These are phyloP conservation scores for Immersiporthe knoxdaviesiana DNA, from an alignment of 2,329 filamentous ascomycete genomes.

Conservation along the genomic window DNA sequence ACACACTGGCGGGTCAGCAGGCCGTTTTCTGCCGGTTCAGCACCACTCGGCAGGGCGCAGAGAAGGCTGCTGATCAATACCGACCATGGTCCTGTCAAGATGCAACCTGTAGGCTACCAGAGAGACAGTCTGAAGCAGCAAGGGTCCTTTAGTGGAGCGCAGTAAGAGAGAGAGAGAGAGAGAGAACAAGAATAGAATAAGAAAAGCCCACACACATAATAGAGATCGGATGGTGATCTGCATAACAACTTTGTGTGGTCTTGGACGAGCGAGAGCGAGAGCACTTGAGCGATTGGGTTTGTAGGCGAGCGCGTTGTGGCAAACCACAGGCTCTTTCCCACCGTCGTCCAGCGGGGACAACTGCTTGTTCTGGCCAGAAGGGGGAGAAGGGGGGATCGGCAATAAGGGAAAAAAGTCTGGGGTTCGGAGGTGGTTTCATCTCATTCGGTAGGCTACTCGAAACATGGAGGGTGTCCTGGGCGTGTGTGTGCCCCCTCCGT, in stretches of 20 bases:
- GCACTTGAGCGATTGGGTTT: not conserved
- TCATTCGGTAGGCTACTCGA: slow-evolving; percentile 6
- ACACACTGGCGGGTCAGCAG: slow-evolving; percentile 3
- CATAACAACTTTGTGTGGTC: not conserved
- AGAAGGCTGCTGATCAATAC: not conserved
- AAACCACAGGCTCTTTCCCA: not conserved
- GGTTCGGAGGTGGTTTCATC: slow-evolving; percentile 4
- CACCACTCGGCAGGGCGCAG: not conserved
- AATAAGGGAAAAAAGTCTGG: not conserved
- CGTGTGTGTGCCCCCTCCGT: not conserved
- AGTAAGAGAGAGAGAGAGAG: no score
- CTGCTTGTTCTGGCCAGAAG: slow-evolving; percentile 1
- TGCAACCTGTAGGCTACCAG: not conserved
- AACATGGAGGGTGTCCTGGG: not conserved
- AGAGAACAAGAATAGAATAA: not conserved
- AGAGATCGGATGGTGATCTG: not conserved
- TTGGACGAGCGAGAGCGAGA: not conserved
- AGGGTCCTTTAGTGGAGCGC: not conserved
- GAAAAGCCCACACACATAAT: not conserved
- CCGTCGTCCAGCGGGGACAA: not conserved
- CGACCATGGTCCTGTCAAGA: not conserved
- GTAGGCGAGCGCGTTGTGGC: not conserved
- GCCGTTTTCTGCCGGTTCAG: not conserved
- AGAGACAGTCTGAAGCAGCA: not conserved
- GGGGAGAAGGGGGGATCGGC: not conserved